Conservation (phyloP, 2,329 filamentous ascomycete genomes). For the Fusarium tricinctum region DNA sequence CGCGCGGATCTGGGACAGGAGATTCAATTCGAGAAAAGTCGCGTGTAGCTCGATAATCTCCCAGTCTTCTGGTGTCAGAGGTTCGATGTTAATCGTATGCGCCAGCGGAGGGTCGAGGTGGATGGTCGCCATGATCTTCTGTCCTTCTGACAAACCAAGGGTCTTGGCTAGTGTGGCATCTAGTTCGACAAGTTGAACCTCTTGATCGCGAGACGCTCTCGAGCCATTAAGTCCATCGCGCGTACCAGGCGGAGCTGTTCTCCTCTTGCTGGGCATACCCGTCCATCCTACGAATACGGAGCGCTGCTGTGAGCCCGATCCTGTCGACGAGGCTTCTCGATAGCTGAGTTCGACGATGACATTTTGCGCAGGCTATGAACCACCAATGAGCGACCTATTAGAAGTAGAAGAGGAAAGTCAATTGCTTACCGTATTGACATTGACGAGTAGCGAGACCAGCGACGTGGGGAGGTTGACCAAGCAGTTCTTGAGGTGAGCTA, state of each 20-base stretch:
- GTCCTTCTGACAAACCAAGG: constrained; percentile 82
- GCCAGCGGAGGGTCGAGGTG: constrained; percentile 92
- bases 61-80: constrained; percentile 95
- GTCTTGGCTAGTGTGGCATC: constrained; percentile 86
- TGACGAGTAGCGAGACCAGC: constrained; percentile 86
- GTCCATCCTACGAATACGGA: constrained; percentile 96
- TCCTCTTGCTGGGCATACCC: constrained; percentile 94
- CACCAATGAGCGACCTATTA: constrained; percentile 18
- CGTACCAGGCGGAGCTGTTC: constrained; percentile 78
- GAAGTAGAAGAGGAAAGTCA: background rate
- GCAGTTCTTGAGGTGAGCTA: constrained; percentile 93
- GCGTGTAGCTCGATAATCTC: constrained; percentile 99
- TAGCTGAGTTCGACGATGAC: constrained; percentile 93
- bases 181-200: constrained; percentile 83
- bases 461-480: constrained; percentile 91
- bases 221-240: constrained; percentile 78
- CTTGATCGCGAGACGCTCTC: constrained; percentile 77
- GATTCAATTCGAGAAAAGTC: constrained; percentile 93
- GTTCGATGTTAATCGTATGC: constrained; percentile 97
- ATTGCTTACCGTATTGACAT: constrained; percentile 84
- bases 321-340: constrained; percentile 64
- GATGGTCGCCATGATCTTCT: constrained; percentile 78
- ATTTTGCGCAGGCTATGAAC: constrained; percentile 85
- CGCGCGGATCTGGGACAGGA: constrained; percentile 91
- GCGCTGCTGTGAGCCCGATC: constrained; percentile 66